Base-by-base conservation (phyloP, 169 alveolate species). In the Neospora caninum region DNA sequence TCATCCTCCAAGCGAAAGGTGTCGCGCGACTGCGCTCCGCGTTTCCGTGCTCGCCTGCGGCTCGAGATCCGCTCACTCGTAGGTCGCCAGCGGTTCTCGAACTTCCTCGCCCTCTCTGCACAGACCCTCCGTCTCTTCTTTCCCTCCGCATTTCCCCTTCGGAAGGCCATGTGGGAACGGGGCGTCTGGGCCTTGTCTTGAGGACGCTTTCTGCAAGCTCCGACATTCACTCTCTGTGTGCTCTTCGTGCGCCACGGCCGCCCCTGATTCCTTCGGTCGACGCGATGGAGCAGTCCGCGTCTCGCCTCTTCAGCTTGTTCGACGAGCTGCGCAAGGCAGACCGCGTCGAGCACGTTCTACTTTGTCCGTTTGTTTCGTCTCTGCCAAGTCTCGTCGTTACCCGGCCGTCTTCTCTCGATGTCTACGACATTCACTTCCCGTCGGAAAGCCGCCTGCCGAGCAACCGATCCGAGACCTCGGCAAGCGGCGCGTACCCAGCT, bases 311-410 rank as follows among this genome's bases (percentile, higher is more conserved):
- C 73, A 29, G 73, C 73, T 27, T 38, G 27, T 78, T 78, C 45
- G 86, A 78, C 45, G 86, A 78, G 86, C 39, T 78, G 27, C 39
- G 86, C 43, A 78, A 78, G 45, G 86, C 86, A 36, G 45, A 78
- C 45, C 39, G 89, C n/a, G 89, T 82, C 25, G 89, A 82, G 31
- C 89, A 82, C 67, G 34, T 82, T 38, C 89, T 82, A 0, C 67
- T 82, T 1, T 82, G 89, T 36, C 53, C 53, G 38, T 82, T 82
- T 31, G 41, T 36, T 34, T 82, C 89, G 2, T 36, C 89, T 38
- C 67, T 41, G 6, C 89, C 64, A 0, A 82, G 89, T 82, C 53
- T 82, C 41, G 89, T 82, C 67, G 69, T 82, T 10, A 67, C 38
- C 0, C 53, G 69, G 42, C 67, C 89, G 25, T 38, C 89, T 25